Evolutionary conservation across 208 protist genomes (phyloP), one percentile per base, ranked within the genome.

Genomic region (Leishmania martiniquensis): DNA sequence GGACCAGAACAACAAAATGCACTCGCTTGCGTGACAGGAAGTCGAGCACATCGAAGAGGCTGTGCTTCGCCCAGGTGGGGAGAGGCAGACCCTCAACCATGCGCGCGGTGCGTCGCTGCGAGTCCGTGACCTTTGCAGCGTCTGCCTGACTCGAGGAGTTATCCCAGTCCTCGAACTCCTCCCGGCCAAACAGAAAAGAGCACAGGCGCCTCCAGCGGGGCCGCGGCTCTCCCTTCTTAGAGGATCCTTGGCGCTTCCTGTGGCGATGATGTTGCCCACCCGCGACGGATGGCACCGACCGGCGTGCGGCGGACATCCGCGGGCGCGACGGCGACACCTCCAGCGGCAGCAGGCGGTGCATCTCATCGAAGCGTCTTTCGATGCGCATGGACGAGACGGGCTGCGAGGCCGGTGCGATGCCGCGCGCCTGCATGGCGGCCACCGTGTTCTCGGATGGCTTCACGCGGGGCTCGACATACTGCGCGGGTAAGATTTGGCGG

Each of bases 11-110:
- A 20, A 86, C 83, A 22, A 93, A 62, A 39, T 87, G 83, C 45
- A 93, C 89, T 29, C 91, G 87, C 55, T 84, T 82, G 7, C 76
- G 83, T 25, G 82, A 87, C 65, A 88, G 86, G 62, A 95, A 93
- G 57, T 93, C 85, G 0, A 89, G 39, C 22, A 75, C 65, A 55
- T 92, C 87, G 62, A 92, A 90, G 45, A 88, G 57, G n/a, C 75
- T 71, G 37, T 75, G 70, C 73, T 87, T 84, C 42, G 77, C 74
- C 71, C 77, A 84, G 71, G 59, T 47, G 1, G 86, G 90, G 13
- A 94, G 42, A 15, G 70, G 83, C 76, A 82, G 70, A 34, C 49
- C 51, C 45, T 85, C 84, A 22, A 88, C 39, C 20, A 73, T n/a
- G 20, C 51, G 52, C 1, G 77, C 82, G 0, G 79, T 65, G 51